phyloP scores from a whole-genome alignment of 768 basidiomycete genomes.

The Leccinum aurantiacum region DNA sequence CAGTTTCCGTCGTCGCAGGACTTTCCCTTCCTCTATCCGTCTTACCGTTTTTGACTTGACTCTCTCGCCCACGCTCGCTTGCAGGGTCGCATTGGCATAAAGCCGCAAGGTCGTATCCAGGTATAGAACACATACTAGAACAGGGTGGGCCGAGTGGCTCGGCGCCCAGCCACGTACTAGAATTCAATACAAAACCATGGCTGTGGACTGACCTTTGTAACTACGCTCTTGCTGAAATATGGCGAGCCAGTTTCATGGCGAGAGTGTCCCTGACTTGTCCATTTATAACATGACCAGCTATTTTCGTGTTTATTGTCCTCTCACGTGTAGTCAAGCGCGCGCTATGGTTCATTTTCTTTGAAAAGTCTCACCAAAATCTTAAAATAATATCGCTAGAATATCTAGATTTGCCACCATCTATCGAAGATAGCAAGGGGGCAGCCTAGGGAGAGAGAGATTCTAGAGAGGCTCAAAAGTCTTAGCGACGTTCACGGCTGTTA shows the following conservation, averaged over 20 bases:
- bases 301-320: slow-evolving; percentile 10
- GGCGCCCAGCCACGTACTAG: slow-evolving; percentile 3
- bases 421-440: not conserved
- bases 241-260: not conserved
- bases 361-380: slow-evolving; percentile 3
- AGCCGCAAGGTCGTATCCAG: slow-evolving; percentile 19
- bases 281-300: slow-evolving; percentile 1
- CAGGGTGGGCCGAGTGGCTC: slow-evolving; percentile 5
- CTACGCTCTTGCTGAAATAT: not conserved
- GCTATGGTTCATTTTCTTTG: not conserved
- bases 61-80: slow-evolving; percentile 5
- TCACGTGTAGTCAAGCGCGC: slow-evolving; percentile 12
- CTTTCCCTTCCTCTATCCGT: slow-evolving; percentile 7
- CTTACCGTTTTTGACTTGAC: slow-evolving; percentile 14
- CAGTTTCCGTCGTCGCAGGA: slow-evolving; percentile 17
- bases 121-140: slow-evolving; percentile 8
- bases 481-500: slow-evolving; percentile 10
- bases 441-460: not conserved
- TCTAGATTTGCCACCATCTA: not conserved
- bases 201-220: not conserved
- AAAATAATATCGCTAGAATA: slow-evolving; percentile 2
- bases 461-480: not conserved
- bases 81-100: slow-evolving; percentile 4
- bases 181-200: not conserved
- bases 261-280: slow-evolving; percentile 7